phyloP scores from a whole-genome alignment of 768 basidiomycete species.

The Mrakia gelida region DNA sequence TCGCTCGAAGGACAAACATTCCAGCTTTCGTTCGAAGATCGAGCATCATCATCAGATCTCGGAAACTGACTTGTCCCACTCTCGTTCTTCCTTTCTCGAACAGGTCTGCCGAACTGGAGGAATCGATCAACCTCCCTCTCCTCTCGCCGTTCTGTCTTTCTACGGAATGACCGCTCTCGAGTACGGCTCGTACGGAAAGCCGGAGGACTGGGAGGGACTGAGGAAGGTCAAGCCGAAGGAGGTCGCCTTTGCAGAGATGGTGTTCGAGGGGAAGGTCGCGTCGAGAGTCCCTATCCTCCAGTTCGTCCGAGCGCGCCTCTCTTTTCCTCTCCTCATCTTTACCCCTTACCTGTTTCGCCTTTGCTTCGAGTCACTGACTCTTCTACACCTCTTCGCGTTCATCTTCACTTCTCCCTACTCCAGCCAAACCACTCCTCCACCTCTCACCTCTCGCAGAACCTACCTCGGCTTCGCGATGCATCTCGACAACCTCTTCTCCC shows the following conservation, averaged over 20 bases:
- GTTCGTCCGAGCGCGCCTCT: neutral
- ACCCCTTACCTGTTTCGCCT: neutral
- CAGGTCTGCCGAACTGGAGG: conserved; percentile 8
- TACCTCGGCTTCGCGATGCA: conserved; percentile 17
- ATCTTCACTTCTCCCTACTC: neutral
- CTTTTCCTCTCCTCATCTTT: neutral
- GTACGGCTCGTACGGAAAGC: neutral
- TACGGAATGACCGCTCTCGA: conserved; percentile 17
- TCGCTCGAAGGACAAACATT: too few species aligned
- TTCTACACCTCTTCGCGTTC: neutral
- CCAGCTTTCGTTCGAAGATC: neutral
- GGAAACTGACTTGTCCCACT: too few species aligned
- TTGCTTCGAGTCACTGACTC: too few species aligned
- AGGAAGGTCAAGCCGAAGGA: conserved; percentile 7
- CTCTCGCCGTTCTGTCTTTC: conserved; percentile 19
- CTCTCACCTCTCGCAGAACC: conserved; percentile 10
- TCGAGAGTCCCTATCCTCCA: conserved; percentile 7
- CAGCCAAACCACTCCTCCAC: neutral
- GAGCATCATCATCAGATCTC: too few species aligned
- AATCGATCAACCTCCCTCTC: neutral
- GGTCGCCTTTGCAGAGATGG: conserved; percentile 17
- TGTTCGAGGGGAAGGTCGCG: neutral
- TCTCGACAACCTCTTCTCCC: conserved; percentile 17
- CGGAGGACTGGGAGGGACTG: neutral
- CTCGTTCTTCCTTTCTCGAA: neutral